Base-by-base conservation (phyloP, 768 basidiomycete genomes). In the Agaricus blazei region DNA sequence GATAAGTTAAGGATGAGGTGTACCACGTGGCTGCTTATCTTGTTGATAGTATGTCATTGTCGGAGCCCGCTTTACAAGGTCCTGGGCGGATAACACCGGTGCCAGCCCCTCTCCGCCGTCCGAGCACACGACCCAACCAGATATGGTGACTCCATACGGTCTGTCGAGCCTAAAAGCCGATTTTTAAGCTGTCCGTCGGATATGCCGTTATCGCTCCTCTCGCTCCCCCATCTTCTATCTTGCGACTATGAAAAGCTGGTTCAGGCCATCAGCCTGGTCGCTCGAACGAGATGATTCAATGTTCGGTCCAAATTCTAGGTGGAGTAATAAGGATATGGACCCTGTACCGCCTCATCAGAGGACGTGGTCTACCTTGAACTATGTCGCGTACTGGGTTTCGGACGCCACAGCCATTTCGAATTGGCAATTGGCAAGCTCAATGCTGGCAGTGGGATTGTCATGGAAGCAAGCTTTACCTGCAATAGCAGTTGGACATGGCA, bases 301-400 rank as follows among this genome's bases (percentile, higher is more conserved):
- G 26, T 83, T 85, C 61, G 87, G 83, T 3, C 78, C 82, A 8
- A 75, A 64, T 44, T 74, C 75, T 58, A 72, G 75, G 65, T 88
- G 85, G 85, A 78, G 75, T 59, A 90, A 90, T 67, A 79, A 79
- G 60, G 88, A 88, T 63, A 88, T 89, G 83, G 88, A 88, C 59
- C 87, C 87, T 4, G 85, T 88, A 9, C 83, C 84, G 40, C 75
- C 69, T 0, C 67, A 80, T 26, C 59, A 73, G 41, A 70, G 87
- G 57, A 89, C 85, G 1, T 90, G 88, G 88, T 73, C 76, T 27
- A 80, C 80, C 19, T 80, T 79, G 76, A 82, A 84, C 66, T 90
- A 81, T 59, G 67, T 86, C 46, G 75, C 79, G 11, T 88, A 87
- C 59, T 83, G 79, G 82, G 62, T 81, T 40, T 78, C 79, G 1